Evolutionary conservation across 768 basidiomycete genomes (phyloP).

Genomic region (Hysterangium stoloniferum): DNA sequence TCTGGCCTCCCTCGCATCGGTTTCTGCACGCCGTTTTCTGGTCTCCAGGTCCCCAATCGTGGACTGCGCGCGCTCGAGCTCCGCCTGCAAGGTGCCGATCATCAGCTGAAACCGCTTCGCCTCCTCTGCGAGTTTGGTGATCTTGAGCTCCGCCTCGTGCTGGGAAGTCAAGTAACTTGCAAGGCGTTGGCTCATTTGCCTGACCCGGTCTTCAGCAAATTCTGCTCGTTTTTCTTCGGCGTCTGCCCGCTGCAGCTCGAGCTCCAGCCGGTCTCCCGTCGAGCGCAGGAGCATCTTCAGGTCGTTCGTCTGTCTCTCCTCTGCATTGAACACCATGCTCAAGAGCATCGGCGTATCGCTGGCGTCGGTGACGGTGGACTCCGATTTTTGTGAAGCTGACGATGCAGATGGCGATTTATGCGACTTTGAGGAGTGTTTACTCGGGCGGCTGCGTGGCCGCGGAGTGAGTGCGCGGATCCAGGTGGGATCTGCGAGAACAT

Average conservation of each 20-base stretch:
- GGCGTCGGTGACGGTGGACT: neutral
- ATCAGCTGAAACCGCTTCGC: constrained; percentile 38
- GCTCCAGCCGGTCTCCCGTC: constrained; percentile 47
- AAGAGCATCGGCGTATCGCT: constrained; percentile 16
- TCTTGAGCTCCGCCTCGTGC: constrained; percentile 31
- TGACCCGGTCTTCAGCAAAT: constrained; percentile 41
- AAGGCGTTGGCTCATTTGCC: constrained; percentile 31
- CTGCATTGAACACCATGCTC: constrained; percentile 38
- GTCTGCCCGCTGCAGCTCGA: constrained; percentile 48
- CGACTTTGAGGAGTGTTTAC: neutral
- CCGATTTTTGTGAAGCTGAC: neutral
- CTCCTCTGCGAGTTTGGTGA: constrained; percentile 34
- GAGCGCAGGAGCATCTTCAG: constrained; percentile 45
- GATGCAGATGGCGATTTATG: neutral
- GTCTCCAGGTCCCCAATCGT: constrained; percentile 29
- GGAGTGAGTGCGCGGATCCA: constrained; percentile 3
- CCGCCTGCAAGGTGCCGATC: constrained; percentile 39
- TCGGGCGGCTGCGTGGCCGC: neutral
- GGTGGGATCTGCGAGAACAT: neutral
- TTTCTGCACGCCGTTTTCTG: constrained; percentile 31
- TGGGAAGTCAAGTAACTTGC: constrained; percentile 35
- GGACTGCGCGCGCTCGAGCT: constrained; percentile 27
- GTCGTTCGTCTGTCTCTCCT: constrained; percentile 49
- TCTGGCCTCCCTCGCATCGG: constrained; percentile 18
- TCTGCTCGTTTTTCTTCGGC: constrained; percentile 43